These are phyloP conservation scores for Didymella keratinophila DNA, from an alignment of 2,329 filamentous ascomycete species.

Conservation along the genomic window DNA sequence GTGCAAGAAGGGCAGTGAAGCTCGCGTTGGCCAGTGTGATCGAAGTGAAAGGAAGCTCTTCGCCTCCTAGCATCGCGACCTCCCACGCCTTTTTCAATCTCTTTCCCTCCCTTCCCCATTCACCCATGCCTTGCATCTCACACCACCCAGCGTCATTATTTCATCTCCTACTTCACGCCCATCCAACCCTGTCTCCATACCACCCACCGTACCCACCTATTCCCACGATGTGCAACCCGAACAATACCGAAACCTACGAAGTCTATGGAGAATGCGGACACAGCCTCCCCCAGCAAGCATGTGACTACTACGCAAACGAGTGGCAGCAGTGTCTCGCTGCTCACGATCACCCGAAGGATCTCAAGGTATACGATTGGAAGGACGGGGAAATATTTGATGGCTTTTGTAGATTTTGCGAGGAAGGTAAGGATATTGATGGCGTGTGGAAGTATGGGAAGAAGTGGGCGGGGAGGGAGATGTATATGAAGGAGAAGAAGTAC, in stretches of 20 bases:
- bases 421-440: constrained; percentile 4
- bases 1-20: too few species aligned
- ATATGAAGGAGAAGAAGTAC: background rate
- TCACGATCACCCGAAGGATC: background rate
- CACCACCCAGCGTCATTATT: too few species aligned
- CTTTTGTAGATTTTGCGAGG: constrained; percentile 1
- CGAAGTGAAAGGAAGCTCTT: too few species aligned
- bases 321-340: background rate
- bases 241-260: constrained; percentile 3
- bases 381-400: background rate
- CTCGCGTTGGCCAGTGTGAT: too few species aligned
- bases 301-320: constrained; percentile 5
- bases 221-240: constrained; percentile 4
- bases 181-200: too few species aligned
- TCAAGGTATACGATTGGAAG: background rate
- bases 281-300: constrained; percentile 2
- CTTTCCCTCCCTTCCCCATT: too few species aligned
- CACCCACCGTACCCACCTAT: background rate
- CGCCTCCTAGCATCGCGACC: too few species aligned
- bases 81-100: too few species aligned
- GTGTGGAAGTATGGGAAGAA: constrained; percentile 6
- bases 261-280: constrained; percentile 6
- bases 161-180: too few species aligned
- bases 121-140: too few species aligned
- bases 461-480: background rate